Percentiles rank a stretch among this genome's conserved stretches.
Evolutionary conservation across 2,329 filamentous ascomycete genomes (phyloP).

Genomic region (Furcasterigmium furcatum): DNA sequence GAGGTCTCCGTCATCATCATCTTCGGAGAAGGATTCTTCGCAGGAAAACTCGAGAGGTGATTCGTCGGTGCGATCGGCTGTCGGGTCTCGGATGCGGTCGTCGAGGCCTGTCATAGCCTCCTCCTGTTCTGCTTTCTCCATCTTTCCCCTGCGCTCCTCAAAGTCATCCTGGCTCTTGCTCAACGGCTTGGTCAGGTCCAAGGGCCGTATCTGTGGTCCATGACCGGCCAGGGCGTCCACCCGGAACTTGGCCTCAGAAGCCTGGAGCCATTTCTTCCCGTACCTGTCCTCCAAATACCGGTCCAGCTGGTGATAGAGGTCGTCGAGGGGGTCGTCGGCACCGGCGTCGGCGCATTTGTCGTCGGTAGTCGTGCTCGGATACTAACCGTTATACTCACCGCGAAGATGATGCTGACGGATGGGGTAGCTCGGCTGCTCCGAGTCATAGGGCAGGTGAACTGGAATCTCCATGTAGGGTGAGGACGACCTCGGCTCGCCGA

Average conservation of each 20-base stretch:
- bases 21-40: conserved; percentile 34
- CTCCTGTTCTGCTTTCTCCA: conserved; percentile 14
- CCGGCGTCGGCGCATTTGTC: conserved; percentile 18
- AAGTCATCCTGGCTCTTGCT: conserved; percentile 3
- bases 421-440: conserved; percentile 7
- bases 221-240: conserved; percentile 5
- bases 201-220: conserved; percentile 6
- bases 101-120: conserved; percentile 10
- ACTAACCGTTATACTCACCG: conserved; percentile 40
- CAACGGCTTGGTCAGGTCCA: not conserved
- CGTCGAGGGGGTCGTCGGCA: conserved; percentile 13
- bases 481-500: conserved; percentile 30
- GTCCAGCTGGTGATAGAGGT: conserved; percentile 9
- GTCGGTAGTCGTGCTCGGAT: conserved; percentile 9
- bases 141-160: conserved; percentile 5
- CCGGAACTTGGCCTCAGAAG: conserved; percentile 5
- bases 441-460: conserved; percentile 23
- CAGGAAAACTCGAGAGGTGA: conserved; percentile 46
- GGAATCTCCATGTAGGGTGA: conserved; percentile 39
- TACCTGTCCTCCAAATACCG: not conserved
- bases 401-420: conserved; percentile 33
- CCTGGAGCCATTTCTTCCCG: conserved; percentile 2
- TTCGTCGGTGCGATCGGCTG: conserved; percentile 14
- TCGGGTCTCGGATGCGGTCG: conserved; percentile 12
- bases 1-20: conserved; percentile 63